Base-by-base conservation (phyloP, 2,329 filamentous ascomycete species). In the Fusarium nematophilum region DNA sequence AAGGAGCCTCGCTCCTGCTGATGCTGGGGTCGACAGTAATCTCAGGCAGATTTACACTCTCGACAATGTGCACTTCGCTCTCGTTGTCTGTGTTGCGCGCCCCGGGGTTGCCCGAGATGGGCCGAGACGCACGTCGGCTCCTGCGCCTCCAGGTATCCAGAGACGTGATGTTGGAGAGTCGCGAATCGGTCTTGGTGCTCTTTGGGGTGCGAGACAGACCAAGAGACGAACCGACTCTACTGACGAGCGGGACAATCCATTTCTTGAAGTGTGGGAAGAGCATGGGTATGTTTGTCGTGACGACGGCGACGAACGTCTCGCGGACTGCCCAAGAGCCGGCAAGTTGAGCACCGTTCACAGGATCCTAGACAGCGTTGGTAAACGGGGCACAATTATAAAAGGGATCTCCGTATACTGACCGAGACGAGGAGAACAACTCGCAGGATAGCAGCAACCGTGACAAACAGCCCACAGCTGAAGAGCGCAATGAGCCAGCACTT, bases 181-280 rank as follows among this genome's bases (percentile, higher is more conserved):
- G 53, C 3, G 65, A 57, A 14, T 60, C 53, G 10, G 48, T 37
- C 15, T 39, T 45, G 21, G 46, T 43, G 18, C 38, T 51, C 5
- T 62, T 57, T 5, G 60, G 48, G 31, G 64, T 61, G 26, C 58
- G 38, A 4, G 63, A 61, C 8, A 59, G 58, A 9, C 65, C 62
- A 4, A 68, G 31, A 6, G 70, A 70, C 11, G 57, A 60, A 2
- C 59, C 43, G 17, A 70, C 60, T 37, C 69, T 59, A 10, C 59
- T 62, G 9, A 70, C 47, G 4, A 70, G 51, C 11, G 67, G 66
- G 6, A 49, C 57, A 3, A 65, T 43, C 73, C 76, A 78, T 37
- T 57, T 64, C 59, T 77, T 77, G 47, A 82, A 52, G 2, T 82
- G 69, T 7, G 81, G 78, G 69, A 81, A 81, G 47, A 81, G 71